Percentiles rank a stretch among this genome's conserved stretches.
Conservation (phyloP, 352 stramenopile species). For the Phytopythium litorale region DNA sequence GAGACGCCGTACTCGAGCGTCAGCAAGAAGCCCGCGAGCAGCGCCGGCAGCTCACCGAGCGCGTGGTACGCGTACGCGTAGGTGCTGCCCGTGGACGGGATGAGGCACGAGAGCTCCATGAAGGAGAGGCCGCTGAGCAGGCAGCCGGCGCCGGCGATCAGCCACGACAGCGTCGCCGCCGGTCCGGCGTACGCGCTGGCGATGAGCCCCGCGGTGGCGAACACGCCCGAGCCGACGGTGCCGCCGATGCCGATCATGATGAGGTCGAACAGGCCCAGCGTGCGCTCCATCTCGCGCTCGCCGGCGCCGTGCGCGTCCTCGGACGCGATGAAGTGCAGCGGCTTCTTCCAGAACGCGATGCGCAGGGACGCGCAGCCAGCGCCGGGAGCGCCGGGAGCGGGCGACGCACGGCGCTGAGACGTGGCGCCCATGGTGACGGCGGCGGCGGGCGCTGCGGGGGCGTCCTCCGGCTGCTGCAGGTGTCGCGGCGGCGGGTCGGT, state of each 20-base stretch:
- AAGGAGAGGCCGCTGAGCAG: constrained; percentile 85
- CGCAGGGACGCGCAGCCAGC: constrained; percentile 12
- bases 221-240: constrained; percentile 93
- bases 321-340: constrained; percentile 39
- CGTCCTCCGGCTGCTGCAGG: background rate
- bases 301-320: constrained; percentile 1
- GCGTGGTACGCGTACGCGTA: constrained; percentile 94
- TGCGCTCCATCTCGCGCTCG: constrained; percentile 40
- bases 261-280: constrained; percentile 89
- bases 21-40: constrained; percentile 86
- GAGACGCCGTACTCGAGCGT: constrained; percentile 94
- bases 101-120: constrained; percentile 86
- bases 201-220: constrained; percentile 80
- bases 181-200: constrained; percentile 67
- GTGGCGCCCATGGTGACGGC: background rate
- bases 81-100: constrained; percentile 88
- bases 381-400: background rate
- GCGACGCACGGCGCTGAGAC: background rate
- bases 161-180: constrained; percentile 79
- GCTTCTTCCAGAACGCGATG: constrained; percentile 77
- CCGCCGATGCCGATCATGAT: constrained; percentile 92
- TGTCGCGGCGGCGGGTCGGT: background rate
- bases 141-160: constrained; percentile 77
- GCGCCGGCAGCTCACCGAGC: constrained; percentile 90
- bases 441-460: background rate